Evolutionary conservation across 2,329 filamentous ascomycete genomes (phyloP).

Genomic region (Cladosporium halotolerans): DNA sequence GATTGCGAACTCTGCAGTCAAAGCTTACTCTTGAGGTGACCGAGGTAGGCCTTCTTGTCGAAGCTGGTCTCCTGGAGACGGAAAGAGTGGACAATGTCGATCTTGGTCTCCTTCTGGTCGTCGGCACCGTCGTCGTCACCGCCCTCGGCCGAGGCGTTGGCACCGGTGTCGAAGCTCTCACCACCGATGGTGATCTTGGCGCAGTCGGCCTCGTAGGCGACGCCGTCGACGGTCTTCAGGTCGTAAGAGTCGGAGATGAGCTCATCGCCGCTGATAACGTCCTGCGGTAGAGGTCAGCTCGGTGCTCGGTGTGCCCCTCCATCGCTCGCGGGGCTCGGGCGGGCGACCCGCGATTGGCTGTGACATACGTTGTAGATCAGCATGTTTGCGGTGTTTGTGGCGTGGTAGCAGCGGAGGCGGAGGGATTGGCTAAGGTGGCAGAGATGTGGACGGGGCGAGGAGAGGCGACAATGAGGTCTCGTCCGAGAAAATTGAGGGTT

Average conservation of each 20-base stretch:
- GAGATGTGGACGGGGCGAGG: constrained; percentile 2
- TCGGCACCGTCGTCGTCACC: constrained; percentile 61
- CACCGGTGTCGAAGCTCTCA: constrained; percentile 76
- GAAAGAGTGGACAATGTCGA: constrained; percentile 92
- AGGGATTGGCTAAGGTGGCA: constrained; percentile 1
- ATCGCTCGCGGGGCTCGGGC: neutral
- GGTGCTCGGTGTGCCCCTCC: neutral
- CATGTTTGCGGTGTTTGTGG: constrained; percentile 37
- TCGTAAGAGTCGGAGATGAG: constrained; percentile 93
- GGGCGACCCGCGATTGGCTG: neutral
- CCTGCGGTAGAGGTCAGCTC: constrained; percentile 48
- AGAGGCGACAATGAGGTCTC: constrained; percentile 4
- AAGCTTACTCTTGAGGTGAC: constrained; percentile 73
- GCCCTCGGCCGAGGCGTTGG: constrained; percentile 95
- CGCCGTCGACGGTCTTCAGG: constrained; percentile 69
- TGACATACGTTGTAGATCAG: constrained; percentile 52
- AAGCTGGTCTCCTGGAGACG: constrained; percentile 70
- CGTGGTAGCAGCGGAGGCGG: constrained; percentile 7
- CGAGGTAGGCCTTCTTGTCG: constrained; percentile 81
- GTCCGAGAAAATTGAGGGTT: neutral
- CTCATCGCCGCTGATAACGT: constrained; percentile 85
- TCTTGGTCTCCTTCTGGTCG: constrained; percentile 66
- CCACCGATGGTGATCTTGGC: constrained; percentile 75
- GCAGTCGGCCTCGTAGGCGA: constrained; percentile 88
- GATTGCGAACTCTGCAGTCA: neutral